A percentile compares a stretch with the other conserved stretches of the same genome.
Evolutionary conservation across 169 alveolate genomes (phyloP).

Genomic region (Plasmodium gallinaceum): DNA sequence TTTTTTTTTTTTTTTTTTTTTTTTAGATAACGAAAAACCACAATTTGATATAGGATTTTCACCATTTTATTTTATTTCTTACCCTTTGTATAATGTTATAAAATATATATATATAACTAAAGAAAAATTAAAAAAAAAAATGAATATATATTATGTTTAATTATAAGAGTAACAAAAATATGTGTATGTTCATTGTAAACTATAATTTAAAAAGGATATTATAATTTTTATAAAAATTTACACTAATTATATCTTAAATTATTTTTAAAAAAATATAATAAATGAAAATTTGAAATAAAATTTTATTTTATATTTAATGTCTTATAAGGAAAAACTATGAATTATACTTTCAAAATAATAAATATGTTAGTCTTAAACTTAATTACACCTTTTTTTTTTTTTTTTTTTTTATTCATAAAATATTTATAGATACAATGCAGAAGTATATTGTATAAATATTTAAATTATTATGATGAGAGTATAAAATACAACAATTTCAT

Average conservation of each 20-base stretch:
- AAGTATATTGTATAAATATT: slow-evolving; percentile 54
- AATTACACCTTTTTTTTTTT: neutral
- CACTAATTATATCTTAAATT: too few relatives aligned
- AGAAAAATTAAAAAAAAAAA: slow-evolving; percentile 4
- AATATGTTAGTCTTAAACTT: neutral
- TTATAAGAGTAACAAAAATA: neutral
- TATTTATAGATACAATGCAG: slow-evolving; percentile 52
- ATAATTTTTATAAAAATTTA: too few relatives aligned
- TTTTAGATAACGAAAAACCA: slow-evolving; percentile 60
- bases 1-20: slow-evolving; percentile 15
- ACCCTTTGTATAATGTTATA: slow-evolving; percentile 67
- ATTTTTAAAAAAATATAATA: too few relatives aligned
- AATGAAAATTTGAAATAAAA: neutral
- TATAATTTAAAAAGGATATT: neutral
- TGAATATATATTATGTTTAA: neutral
- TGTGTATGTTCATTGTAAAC: neutral
- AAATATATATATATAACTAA: neutral
- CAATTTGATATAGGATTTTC: slow-evolving; percentile 70
- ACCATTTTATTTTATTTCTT: slow-evolving; percentile 59
- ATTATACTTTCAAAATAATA: too few relatives aligned
- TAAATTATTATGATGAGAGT: slow-evolving; percentile 13
- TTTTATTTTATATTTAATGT: neutral
- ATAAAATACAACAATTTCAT: slow-evolving; percentile 17
- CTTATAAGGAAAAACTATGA: too few relatives aligned
- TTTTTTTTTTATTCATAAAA: neutral